Conservation (phyloP, 192 early-diverging fungal species). For the Backusella sp. region DNA sequence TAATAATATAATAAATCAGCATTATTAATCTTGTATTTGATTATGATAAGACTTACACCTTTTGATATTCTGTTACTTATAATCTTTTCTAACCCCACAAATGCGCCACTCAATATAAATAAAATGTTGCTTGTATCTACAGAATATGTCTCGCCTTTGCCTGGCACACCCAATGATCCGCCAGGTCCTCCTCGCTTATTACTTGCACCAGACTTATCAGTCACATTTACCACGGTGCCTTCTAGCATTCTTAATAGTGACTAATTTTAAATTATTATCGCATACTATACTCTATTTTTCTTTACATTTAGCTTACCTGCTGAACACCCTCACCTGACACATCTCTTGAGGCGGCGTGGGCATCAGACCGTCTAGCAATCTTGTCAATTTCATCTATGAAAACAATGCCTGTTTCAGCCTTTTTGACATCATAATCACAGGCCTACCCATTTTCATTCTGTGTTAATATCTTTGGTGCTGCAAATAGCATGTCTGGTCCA, state of each 20-base stretch:
- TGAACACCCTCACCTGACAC: constrained; percentile 95
- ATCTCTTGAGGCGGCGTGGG: constrained; percentile 73
- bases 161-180: constrained; percentile 33
- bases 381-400: constrained; percentile 96
- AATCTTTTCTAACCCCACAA: constrained; percentile 83
- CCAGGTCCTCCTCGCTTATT: constrained; percentile 25
- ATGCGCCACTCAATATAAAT: constrained; percentile 88
- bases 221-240: constrained; percentile 83
- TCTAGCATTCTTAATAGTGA: constrained; percentile 84
- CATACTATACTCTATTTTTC: not conserved
- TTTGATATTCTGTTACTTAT: constrained; percentile 75
- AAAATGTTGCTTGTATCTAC: constrained; percentile 92
- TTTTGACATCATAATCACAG: constrained; percentile 84
- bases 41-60: constrained; percentile 42
- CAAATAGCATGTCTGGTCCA: not conserved
- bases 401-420: constrained; percentile 81
- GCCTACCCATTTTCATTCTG: constrained; percentile 36
- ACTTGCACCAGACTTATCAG: constrained; percentile 70
- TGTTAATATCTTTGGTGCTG: no score
- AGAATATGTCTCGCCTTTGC: constrained; percentile 77
- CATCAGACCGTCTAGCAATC: constrained; percentile 77
- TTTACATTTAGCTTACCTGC: constrained; percentile 41
- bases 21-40: not conserved
- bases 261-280: constrained; percentile 7
- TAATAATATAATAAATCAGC: not conserved